Conservation (phyloP, 805 yeast genomes). For the Wickerhamomyces alni region DNA sequence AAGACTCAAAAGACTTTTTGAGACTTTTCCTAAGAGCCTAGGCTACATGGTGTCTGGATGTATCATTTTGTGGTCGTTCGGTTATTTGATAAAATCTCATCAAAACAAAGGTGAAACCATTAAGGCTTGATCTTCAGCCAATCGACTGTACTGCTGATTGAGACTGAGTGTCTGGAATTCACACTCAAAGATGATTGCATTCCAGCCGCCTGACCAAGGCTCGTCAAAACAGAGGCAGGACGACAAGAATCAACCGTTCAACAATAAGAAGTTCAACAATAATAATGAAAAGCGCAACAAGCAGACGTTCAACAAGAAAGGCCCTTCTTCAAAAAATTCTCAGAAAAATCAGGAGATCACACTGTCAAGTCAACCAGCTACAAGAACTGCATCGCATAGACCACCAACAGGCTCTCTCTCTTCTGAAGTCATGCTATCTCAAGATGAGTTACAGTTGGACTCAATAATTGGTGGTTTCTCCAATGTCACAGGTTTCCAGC, state of each 20-base stretch:
- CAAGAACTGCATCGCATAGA: too few species aligned
- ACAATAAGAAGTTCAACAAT: background rate
- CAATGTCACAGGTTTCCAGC: background rate
- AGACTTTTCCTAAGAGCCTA: too few species aligned
- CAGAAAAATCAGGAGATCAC: constrained; percentile 1
- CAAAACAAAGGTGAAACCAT: too few species aligned
- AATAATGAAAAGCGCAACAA: background rate
- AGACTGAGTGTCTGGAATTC: too few species aligned
- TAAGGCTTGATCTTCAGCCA: too few species aligned
- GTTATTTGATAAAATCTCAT: too few species aligned
- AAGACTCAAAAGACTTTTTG: too few species aligned
- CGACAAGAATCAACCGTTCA: background rate
- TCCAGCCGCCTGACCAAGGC: constrained; percentile 3
- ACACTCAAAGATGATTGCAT: background rate
- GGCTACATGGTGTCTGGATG: too few species aligned
- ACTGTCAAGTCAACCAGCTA: background rate
- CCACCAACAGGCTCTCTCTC: background rate
- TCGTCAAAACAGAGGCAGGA: background rate
- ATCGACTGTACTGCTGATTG: too few species aligned
- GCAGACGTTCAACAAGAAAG: constrained; percentile 12
- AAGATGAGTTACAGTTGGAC: constrained; percentile 10
- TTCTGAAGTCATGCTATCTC: background rate
- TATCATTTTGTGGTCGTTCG: too few species aligned
- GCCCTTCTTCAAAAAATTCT: constrained; percentile 15
- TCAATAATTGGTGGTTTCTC: constrained; percentile 20